phyloP scores from a whole-genome alignment of 352 stramenopile species.

The Thalassiosira sp. region DNA sequence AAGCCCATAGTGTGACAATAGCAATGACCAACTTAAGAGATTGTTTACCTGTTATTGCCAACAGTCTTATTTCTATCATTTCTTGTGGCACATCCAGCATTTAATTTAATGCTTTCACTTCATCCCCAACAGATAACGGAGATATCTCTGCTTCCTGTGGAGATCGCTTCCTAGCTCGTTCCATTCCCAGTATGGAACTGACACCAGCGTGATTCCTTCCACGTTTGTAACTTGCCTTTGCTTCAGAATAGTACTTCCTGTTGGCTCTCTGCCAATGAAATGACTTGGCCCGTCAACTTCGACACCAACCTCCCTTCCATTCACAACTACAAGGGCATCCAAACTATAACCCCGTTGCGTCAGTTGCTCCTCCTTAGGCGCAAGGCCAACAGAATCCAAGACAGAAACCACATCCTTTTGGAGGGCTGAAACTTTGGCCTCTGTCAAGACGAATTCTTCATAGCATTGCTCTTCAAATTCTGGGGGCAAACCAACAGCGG shows the following conservation, averaged over 20 bases:
- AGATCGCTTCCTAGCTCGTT: too few relatives aligned
- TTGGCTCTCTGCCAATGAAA: slow-evolving; percentile 14
- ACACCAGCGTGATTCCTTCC: slow-evolving; percentile 20
- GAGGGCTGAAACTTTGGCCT: neutral
- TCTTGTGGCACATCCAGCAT: too few relatives aligned
- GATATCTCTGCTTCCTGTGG: too few relatives aligned
- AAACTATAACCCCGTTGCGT: slow-evolving; percentile 9
- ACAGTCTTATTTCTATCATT: too few relatives aligned
- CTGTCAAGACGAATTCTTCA: neutral
- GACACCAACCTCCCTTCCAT: slow-evolving; percentile 23
- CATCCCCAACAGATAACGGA: too few relatives aligned
- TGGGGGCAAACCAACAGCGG: slow-evolving; percentile 8
- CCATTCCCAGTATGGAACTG: slow-evolving; percentile 28
- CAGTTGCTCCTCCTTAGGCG: neutral
- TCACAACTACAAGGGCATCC: slow-evolving; percentile 21
- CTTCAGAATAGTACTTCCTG: slow-evolving; percentile 18
- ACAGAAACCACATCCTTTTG: neutral
- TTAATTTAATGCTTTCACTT: too few relatives aligned
- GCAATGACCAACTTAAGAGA: too few relatives aligned
- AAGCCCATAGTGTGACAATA: too few relatives aligned
- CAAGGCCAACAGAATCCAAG: neutral
- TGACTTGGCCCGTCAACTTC: slow-evolving; percentile 30
- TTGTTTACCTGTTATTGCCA: too few relatives aligned
- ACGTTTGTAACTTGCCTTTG: slow-evolving; percentile 13
- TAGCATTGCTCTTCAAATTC: slow-evolving; percentile 27